These are phyloP conservation scores for Didymella lethalis DNA, from an alignment of 2,329 filamentous ascomycete genomes.

Conservation along the genomic window DNA sequence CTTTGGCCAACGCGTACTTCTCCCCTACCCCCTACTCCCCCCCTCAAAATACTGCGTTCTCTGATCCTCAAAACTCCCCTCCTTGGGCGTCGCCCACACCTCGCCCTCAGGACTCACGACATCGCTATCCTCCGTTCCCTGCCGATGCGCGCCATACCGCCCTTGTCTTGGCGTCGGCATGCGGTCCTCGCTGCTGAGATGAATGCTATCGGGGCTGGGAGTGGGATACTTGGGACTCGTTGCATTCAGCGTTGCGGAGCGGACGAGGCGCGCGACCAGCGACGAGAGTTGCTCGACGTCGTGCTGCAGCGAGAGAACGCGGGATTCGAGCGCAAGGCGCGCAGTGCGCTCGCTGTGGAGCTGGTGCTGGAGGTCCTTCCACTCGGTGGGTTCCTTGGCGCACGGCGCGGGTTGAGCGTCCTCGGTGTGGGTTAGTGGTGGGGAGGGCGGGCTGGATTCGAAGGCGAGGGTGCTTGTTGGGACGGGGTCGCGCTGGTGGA, in stretches of 20 bases:
- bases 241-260: slow-evolving; percentile 12
- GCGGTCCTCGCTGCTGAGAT: slow-evolving; percentile 29
- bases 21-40: background rate
- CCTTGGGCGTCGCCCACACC: slow-evolving; percentile 48
- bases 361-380: slow-evolving; percentile 34
- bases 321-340: slow-evolving; percentile 45
- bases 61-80: slow-evolving; percentile 36
- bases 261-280: slow-evolving; percentile 40
- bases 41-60: slow-evolving; percentile 36
- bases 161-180: slow-evolving; percentile 39
- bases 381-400: slow-evolving; percentile 8
- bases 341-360: slow-evolving; percentile 44
- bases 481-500: slow-evolving; percentile 17
- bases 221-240: slow-evolving; percentile 43
- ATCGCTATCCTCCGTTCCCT: slow-evolving; percentile 23
- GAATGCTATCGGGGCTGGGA: slow-evolving; percentile 43
- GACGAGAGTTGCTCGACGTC: slow-evolving; percentile 44
- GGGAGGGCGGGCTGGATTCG: slow-evolving; percentile 15
- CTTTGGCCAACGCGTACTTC: background rate
- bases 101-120: slow-evolving; percentile 38
- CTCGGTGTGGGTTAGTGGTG: slow-evolving; percentile 12
- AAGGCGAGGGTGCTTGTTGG: slow-evolving; percentile 10
- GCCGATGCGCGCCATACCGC: slow-evolving; percentile 8
- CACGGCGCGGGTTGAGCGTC: slow-evolving; percentile 1
- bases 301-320: slow-evolving; percentile 42